phyloP scores from a whole-genome alignment of 495 filamentous ascomycete genomes.

The Penicillium verhagenii region DNA sequence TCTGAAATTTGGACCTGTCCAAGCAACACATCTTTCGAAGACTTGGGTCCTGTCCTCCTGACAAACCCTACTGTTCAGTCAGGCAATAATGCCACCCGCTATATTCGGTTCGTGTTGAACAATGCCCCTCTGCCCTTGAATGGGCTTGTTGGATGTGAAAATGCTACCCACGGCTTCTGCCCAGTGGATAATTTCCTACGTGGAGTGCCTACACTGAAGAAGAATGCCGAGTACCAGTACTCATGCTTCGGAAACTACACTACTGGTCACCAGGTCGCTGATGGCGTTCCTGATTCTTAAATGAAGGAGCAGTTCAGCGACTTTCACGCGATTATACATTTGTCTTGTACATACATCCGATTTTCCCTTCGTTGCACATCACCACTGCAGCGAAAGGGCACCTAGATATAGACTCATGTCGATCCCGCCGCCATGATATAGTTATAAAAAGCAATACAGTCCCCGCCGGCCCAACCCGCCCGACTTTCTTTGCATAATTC shows the following conservation, averaged over 20 bases:
- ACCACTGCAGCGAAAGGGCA: too few relatives aligned
- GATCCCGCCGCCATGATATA: too few relatives aligned
- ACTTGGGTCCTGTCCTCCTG: constrained; percentile 17
- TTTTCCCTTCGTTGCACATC: too few relatives aligned
- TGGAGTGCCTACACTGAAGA: constrained; percentile 15
- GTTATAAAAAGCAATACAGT: too few relatives aligned
- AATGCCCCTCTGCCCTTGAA: constrained; percentile 30
- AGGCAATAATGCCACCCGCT: constrained; percentile 18
- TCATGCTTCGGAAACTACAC: constrained; percentile 29
- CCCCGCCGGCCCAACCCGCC: too few relatives aligned
- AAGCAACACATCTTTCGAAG: constrained; percentile 13
- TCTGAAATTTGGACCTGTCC: constrained; percentile 55
- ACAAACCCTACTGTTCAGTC: constrained; percentile 25
- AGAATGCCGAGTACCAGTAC: constrained; percentile 28
- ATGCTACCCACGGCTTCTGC: constrained; percentile 28
- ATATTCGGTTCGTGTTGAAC: constrained; percentile 34
- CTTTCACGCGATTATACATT: too few relatives aligned
- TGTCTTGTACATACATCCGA: too few relatives aligned
- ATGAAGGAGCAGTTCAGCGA: too few relatives aligned
- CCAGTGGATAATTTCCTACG: constrained; percentile 21
- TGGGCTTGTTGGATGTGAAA: constrained; percentile 21
- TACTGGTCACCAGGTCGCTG: background rate
- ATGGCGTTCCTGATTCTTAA: background rate
- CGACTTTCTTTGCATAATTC: too few relatives aligned
- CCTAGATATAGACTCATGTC: too few relatives aligned